phyloP scores from a whole-genome alignment of 192 early-diverging fungal species.

The Backusella australiensis region DNA sequence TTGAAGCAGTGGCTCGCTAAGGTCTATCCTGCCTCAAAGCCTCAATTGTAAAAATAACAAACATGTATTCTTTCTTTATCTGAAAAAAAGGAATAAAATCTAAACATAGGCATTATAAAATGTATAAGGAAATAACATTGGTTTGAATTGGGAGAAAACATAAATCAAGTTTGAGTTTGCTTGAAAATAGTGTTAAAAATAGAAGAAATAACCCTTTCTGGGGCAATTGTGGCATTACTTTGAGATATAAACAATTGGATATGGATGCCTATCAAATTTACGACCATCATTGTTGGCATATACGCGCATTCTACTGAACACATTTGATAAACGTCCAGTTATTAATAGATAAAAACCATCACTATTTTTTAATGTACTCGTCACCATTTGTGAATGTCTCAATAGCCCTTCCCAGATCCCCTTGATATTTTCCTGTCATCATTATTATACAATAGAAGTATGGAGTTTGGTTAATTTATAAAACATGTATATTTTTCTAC shows the following conservation, averaged over 20 bases:
- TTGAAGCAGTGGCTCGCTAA: conserved; percentile 21
- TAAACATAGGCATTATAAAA: neutral
- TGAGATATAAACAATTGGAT: too few species aligned
- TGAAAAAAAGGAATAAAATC: neutral
- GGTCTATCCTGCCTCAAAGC: conserved; percentile 10
- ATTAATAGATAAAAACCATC: too few species aligned
- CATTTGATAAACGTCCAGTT: neutral
- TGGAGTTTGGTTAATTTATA: neutral
- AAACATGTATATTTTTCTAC: neutral
- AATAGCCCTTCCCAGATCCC: neutral
- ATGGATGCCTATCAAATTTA: too few species aligned
- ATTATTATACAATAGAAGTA: neutral
- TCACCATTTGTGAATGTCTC: neutral
- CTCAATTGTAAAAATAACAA: conserved; percentile 10
- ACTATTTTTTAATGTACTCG: neutral
- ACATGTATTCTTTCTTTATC: neutral
- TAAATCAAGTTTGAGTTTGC: too few species aligned
- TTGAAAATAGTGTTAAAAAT: too few species aligned
- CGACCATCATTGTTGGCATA: too few species aligned
- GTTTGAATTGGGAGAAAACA: neutral
- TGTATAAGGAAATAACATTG: neutral
- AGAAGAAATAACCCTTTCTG: neutral
- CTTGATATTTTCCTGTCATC: neutral
- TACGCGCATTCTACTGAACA: too few species aligned
- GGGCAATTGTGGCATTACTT: too few species aligned